These are phyloP conservation scores for Domatiomyces catenatus DNA, from an alignment of 2,329 filamentous ascomycete genomes.

Conservation along the genomic window DNA sequence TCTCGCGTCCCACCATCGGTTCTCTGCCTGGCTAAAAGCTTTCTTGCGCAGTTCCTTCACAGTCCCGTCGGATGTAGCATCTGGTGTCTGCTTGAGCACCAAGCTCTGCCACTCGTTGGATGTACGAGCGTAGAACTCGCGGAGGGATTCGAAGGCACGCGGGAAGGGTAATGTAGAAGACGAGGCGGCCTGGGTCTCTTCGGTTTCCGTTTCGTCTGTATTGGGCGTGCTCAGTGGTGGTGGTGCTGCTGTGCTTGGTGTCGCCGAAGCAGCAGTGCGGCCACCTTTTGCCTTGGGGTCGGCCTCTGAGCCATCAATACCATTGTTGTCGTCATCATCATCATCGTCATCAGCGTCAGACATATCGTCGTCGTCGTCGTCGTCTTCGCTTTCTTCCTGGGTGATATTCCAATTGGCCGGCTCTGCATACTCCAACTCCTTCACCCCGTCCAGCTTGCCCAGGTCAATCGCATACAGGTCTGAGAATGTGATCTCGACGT, in stretches of 20 bases:
- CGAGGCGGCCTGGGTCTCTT: constrained; percentile 27
- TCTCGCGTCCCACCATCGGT: constrained; percentile 97
- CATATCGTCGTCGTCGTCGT: constrained; percentile 30
- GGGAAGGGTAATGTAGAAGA: constrained; percentile 63
- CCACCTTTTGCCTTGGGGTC: constrained; percentile 22
- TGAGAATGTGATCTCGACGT: constrained; percentile 89
- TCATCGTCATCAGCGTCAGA: constrained; percentile 30
- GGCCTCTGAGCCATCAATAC: constrained; percentile 20
- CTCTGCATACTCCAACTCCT: constrained; percentile 74
- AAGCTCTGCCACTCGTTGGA: constrained; percentile 84
- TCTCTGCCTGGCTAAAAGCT: constrained; percentile 80
- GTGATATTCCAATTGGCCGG: constrained; percentile 68
- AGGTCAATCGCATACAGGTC: constrained; percentile 87
- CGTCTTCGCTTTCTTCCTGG: constrained; percentile 46
- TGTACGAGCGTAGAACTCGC: constrained; percentile 83
- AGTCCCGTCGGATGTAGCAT: constrained; percentile 42
- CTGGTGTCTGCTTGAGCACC: constrained; percentile 57
- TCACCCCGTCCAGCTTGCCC: constrained; percentile 87
- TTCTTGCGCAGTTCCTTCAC: constrained; percentile 87
- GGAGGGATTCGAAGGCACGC: constrained; percentile 72
- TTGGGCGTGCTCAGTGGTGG: constrained; percentile 19
- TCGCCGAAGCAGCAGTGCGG: constrained; percentile 8
- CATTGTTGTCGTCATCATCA: constrained; percentile 34
- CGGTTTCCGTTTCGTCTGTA: constrained; percentile 20
- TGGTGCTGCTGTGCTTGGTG: constrained; percentile 19